Conservation (phyloP, 2,329 filamentous ascomycete species). For the Trichoderma sp. region DNA sequence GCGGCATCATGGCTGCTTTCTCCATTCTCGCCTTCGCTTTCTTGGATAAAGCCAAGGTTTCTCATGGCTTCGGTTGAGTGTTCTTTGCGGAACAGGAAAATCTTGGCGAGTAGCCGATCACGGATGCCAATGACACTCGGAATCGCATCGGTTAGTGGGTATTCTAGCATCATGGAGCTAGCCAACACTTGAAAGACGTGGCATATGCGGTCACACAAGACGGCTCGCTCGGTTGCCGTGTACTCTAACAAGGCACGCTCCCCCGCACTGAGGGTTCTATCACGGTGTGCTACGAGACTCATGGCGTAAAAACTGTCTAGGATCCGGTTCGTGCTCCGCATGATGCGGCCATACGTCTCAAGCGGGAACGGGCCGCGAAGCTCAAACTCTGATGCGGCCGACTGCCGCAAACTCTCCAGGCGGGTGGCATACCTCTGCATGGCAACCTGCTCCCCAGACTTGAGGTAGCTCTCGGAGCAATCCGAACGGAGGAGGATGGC, state of each 20-base stretch:
- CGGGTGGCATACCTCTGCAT: slow-evolving; percentile 71
- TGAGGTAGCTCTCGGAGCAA: slow-evolving; percentile 65
- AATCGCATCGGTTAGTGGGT: slow-evolving; percentile 77
- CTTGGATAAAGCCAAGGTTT: not conserved
- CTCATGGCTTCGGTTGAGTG: slow-evolving; percentile 25
- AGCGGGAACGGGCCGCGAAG: slow-evolving; percentile 77
- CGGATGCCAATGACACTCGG: slow-evolving; percentile 73
- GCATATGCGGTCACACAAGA: slow-evolving; percentile 79
- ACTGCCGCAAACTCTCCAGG: slow-evolving; percentile 65
- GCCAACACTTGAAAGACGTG: slow-evolving; percentile 79
- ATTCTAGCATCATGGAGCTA: slow-evolving; percentile 84
- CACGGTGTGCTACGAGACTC: slow-evolving; percentile 81
- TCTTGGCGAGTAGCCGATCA: slow-evolving; percentile 75
- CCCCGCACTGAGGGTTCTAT: slow-evolving; percentile 67
- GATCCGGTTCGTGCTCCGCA: slow-evolving; percentile 72
- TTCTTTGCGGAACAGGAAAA: slow-evolving; percentile 75
- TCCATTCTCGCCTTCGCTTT: not conserved
- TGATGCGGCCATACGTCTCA: slow-evolving; percentile 63
- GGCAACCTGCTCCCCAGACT: slow-evolving; percentile 75
- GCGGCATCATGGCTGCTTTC: slow-evolving; percentile 1
- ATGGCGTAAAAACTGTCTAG: slow-evolving; percentile 89
- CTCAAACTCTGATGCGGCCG: slow-evolving; percentile 76
- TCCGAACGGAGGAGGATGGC: slow-evolving; percentile 63
- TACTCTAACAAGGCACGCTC: slow-evolving; percentile 73
- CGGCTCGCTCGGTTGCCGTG: slow-evolving; percentile 72